Evolutionary conservation across 352 stramenopile genomes (phyloP).

Genomic region (Lagenidium giganteum): DNA sequence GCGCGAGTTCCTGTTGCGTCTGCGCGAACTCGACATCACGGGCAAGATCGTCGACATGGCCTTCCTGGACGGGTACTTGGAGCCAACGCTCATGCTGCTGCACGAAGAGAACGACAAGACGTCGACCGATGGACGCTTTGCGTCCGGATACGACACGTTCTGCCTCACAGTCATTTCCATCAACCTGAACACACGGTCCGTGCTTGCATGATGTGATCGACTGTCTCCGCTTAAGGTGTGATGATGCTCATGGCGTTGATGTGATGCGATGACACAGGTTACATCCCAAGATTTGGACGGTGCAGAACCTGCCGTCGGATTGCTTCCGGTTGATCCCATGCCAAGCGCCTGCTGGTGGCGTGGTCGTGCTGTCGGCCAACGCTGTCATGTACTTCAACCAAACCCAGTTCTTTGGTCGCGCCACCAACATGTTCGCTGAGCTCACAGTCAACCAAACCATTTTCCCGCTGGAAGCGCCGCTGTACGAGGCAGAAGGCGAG

Average conservation of each 20-base stretch:
- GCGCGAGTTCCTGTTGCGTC: slow-evolving; percentile 53
- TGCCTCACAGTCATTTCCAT: slow-evolving; percentile 74
- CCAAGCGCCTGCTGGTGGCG: slow-evolving; percentile 50
- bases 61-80: slow-evolving; percentile 72
- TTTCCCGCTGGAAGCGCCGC: slow-evolving; percentile 40
- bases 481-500: slow-evolving; percentile 40
- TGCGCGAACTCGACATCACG: slow-evolving; percentile 56
- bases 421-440: slow-evolving; percentile 45
- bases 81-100: slow-evolving; percentile 70
- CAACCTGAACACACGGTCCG: slow-evolving; percentile 60
- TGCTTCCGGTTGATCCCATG: slow-evolving; percentile 62
- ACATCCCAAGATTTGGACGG: slow-evolving; percentile 72
- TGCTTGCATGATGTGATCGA: too few relatives aligned
- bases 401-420: slow-evolving; percentile 62
- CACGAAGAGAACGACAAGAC: slow-evolving; percentile 69
- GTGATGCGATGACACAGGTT: too few relatives aligned
- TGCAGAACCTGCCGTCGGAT: slow-evolving; percentile 63
- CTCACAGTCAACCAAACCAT: slow-evolving; percentile 56
- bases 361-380: slow-evolving; percentile 59
- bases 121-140: slow-evolving; percentile 45
- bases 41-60: slow-evolving; percentile 62
- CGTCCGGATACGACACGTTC: slow-evolving; percentile 57
- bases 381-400: slow-evolving; percentile 77
- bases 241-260: background rate
- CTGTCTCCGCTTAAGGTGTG: too few relatives aligned